Conservation (phyloP, 2,329 filamentous ascomycete species). For the Calonectria ilicicola region DNA sequence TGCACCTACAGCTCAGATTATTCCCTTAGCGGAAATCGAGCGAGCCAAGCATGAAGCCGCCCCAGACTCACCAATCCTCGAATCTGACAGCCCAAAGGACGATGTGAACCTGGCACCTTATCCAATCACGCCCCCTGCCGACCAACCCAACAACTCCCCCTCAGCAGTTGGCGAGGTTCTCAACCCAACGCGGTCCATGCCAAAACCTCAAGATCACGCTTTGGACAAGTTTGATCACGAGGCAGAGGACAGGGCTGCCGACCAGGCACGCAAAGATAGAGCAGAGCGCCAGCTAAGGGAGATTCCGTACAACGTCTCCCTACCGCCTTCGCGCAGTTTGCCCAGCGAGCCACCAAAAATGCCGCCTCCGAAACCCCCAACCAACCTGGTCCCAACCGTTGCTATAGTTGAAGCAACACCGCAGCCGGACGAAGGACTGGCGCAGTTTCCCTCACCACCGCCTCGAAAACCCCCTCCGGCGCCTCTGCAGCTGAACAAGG, state of each 20-base stretch:
- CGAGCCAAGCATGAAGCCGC: conserved; percentile 32
- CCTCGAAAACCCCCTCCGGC: conserved; percentile 87
- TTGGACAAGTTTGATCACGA: conserved; percentile 68
- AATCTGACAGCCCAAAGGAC: conserved; percentile 63
- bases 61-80: conserved; percentile 62
- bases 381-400: conserved; percentile 51
- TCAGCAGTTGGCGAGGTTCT: conserved; percentile 64
- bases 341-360: conserved; percentile 63
- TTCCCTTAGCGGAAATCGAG: conserved; percentile 41
- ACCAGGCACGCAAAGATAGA: conserved; percentile 59
- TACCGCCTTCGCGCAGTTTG: conserved; percentile 69
- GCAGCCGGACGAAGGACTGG: conserved; percentile 56
- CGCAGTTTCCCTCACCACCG: conserved; percentile 69
- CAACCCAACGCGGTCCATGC: conserved; percentile 70
- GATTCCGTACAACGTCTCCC: conserved; percentile 61
- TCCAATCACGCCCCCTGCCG: conserved; percentile 73
- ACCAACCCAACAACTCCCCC: conserved; percentile 54
- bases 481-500: conserved; percentile 75
- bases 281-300: conserved; percentile 56
- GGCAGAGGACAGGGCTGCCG: conserved; percentile 61
- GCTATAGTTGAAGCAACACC: conserved; percentile 58
- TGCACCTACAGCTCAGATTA: conserved; percentile 6
- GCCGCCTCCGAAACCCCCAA: conserved; percentile 65
- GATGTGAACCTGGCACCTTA: conserved; percentile 71
- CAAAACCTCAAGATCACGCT: conserved; percentile 70